Conservation (phyloP, 495 filamentous ascomycete species). For the Hapsidospora chrysogenum region DNA sequence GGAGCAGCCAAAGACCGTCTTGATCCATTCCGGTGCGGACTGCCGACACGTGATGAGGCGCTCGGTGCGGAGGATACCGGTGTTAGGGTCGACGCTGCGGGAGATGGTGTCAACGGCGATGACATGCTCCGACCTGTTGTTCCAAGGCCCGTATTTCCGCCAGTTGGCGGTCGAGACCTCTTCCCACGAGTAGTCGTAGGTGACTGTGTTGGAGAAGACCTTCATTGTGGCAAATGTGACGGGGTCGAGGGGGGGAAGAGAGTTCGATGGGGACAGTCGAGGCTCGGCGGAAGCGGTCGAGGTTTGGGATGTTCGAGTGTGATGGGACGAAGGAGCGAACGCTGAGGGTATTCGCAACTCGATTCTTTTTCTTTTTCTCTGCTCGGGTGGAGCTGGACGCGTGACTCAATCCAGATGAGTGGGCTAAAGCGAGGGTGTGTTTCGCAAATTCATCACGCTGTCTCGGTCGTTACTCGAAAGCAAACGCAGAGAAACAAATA, state of each 20-base stretch:
- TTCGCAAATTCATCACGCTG: too few relatives aligned
- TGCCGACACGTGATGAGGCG: constrained; percentile 93
- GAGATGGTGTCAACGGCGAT: constrained; percentile 85
- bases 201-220: constrained; percentile 75
- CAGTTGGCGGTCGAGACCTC: constrained; percentile 99
- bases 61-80: constrained; percentile 87
- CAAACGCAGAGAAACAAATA: too few relatives aligned
- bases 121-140: constrained; percentile 86
- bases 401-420: too few relatives aligned
- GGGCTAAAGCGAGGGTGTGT: too few relatives aligned
- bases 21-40: constrained; percentile 73
- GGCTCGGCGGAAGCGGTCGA: not conserved
- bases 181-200: constrained; percentile 94
- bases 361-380: not conserved
- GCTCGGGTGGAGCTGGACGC: not conserved
- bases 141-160: constrained; percentile 98
- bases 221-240: constrained; percentile 69
- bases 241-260: not conserved
- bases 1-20: constrained; percentile 50
- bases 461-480: too few relatives aligned
- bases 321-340: not conserved
- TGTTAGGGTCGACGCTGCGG: constrained; percentile 58
- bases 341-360: not conserved
- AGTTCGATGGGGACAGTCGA: not conserved
- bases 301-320: not conserved